Conservation (phyloP, 2,329 filamentous ascomycete species). For the Trichoderma sp. region DNA sequence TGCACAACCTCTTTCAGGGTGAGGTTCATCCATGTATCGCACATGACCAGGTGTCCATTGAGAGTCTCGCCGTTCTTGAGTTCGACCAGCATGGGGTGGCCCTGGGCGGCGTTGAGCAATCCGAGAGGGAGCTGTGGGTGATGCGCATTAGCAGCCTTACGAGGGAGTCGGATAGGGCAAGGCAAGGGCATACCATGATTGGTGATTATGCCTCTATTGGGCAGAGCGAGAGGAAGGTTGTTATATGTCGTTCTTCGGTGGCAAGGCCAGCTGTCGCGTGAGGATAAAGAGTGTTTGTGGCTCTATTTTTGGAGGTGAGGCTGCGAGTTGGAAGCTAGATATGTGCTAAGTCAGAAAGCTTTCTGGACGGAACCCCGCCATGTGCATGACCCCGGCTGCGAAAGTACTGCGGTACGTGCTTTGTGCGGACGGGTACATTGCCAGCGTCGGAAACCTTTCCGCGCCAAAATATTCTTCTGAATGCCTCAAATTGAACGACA, state of each 20-base stretch:
- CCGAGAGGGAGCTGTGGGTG: slow-evolving; percentile 65
- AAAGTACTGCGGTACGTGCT: neutral
- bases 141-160: slow-evolving; percentile 22
- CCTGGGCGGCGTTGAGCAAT: slow-evolving; percentile 91
- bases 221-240: neutral
- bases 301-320: neutral
- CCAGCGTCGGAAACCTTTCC: slow-evolving; percentile 15
- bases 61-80: slow-evolving; percentile 97
- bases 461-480: neutral
- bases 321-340: neutral
- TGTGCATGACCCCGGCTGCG: slow-evolving; percentile 33
- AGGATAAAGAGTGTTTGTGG: neutral
- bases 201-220: slow-evolving; percentile 2
- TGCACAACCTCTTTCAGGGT: slow-evolving; percentile 97
- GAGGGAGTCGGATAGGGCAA: neutral
- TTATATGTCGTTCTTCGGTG: neutral
- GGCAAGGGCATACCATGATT: slow-evolving; percentile 18
- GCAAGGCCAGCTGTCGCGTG: neutral
- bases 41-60: slow-evolving; percentile 93
- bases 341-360: neutral
- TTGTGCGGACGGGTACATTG: neutral
- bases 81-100: slow-evolving; percentile 96
- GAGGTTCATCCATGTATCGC: slow-evolving; percentile 99
- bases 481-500: neutral
- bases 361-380: slow-evolving; percentile 29